Conservation (phyloP, 1,284 basidiomycete genomes). For the Ganoderma boninense region DNA sequence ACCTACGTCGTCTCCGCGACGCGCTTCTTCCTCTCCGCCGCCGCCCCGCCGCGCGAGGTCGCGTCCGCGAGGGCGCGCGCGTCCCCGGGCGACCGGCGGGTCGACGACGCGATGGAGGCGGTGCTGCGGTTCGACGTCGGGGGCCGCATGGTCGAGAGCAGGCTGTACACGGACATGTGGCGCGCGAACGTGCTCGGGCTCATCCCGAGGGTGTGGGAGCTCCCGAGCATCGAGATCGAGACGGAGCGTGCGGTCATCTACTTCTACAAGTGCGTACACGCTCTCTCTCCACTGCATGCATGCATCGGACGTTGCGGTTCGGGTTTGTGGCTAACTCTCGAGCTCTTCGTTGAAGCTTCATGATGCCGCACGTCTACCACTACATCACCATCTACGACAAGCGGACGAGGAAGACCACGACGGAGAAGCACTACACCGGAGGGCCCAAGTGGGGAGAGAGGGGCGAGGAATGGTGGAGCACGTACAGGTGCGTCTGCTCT, state of each 20-base stretch:
- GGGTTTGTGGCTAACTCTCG: not conserved
- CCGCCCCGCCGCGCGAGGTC: conserved; percentile 26
- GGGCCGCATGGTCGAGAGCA: conserved; percentile 29
- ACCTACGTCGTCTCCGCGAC: conserved; percentile 35
- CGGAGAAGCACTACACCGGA: conserved; percentile 32
- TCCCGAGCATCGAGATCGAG: conserved; percentile 40
- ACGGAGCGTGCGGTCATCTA: conserved; percentile 52
- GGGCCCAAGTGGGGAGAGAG: conserved; percentile 50
- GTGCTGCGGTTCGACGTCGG: conserved; percentile 27
- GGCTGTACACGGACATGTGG: conserved; percentile 33
- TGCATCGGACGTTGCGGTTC: not conserved
- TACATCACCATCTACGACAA: conserved; percentile 48
- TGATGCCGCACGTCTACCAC: conserved; percentile 48
- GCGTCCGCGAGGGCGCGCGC: conserved; percentile 26
- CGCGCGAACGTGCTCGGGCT: conserved; percentile 35
- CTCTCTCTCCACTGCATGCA: conserved; percentile 25
- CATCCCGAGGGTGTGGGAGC: conserved; percentile 35
- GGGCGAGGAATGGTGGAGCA: conserved; percentile 64
- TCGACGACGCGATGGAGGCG: conserved; percentile 35
- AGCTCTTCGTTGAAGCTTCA: conserved; percentile 31
- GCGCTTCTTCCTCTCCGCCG: conserved; percentile 28
- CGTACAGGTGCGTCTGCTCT: conserved; percentile 42
- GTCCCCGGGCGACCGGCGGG: conserved; percentile 23
- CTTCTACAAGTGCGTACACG: conserved; percentile 40
- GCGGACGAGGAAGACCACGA: conserved; percentile 29